Conservation (phyloP, 805 yeast genomes). For the Saturnispora kantuleensis region DNA sequence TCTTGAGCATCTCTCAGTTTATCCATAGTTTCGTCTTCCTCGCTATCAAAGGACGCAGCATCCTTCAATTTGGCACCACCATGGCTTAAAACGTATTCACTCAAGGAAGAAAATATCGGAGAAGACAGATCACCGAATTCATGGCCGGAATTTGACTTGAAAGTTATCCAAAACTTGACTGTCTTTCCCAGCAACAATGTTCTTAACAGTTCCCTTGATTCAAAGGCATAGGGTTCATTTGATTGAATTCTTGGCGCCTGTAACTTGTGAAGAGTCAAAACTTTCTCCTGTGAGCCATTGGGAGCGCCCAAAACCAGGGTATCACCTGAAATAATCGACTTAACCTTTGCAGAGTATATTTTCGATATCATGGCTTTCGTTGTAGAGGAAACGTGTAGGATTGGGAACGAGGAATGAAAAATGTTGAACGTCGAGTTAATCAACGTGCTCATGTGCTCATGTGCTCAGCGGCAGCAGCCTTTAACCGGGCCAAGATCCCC, state of each 20-base stretch:
- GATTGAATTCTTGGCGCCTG: constrained; percentile 42
- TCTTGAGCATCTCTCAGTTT: constrained; percentile 33
- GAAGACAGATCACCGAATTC: constrained; percentile 66
- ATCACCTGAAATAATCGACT: constrained; percentile 62
- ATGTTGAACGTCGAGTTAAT: too few relatives aligned
- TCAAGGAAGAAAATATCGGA: constrained; percentile 52
- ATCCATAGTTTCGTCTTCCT: constrained; percentile 33
- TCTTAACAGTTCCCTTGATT: constrained; percentile 54
- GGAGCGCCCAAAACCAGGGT: constrained; percentile 52
- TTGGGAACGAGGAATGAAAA: too few relatives aligned
- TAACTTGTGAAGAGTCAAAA: constrained; percentile 55
- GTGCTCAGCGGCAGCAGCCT: constrained; percentile 3
- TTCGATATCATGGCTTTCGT: constrained; percentile 20
- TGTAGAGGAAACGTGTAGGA: neutral
- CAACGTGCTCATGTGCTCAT: too few relatives aligned
- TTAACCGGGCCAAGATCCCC: constrained; percentile 19
- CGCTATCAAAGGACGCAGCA: constrained; percentile 23
- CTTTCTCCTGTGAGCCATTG: constrained; percentile 45
- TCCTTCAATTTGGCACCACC: constrained; percentile 60
- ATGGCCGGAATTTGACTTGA: constrained; percentile 43
- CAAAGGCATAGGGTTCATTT: constrained; percentile 42
- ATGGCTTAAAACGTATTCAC: constrained; percentile 42
- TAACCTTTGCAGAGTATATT: constrained; percentile 49
- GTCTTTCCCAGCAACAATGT: constrained; percentile 54
- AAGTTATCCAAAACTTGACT: constrained; percentile 47